phyloP scores from a whole-genome alignment of 495 filamentous ascomycete species.

The Glonium stellatum region DNA sequence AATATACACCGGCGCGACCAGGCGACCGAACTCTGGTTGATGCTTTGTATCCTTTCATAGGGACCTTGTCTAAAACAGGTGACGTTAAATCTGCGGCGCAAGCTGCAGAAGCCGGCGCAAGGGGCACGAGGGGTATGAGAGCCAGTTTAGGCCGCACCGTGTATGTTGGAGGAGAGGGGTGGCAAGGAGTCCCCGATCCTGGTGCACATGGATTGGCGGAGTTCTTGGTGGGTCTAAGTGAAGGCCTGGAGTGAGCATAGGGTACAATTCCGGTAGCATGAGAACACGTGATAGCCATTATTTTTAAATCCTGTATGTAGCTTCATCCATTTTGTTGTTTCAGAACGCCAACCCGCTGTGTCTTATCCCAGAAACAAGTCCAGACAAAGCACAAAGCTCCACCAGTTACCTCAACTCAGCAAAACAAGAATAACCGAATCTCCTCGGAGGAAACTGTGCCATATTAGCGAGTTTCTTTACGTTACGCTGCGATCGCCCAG shows the following conservation, averaged over 20 bases:
- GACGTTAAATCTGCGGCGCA: slow-evolving; percentile 64
- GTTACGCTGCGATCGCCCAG: not conserved
- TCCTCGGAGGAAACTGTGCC: slow-evolving; percentile 76
- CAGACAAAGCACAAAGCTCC: not conserved
- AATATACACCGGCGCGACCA: slow-evolving; percentile 82
- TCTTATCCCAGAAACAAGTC: not conserved
- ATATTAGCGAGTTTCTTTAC: not conserved
- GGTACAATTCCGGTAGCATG: not conserved
- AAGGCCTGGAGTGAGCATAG: slow-evolving; percentile 36
- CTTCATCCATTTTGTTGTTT: not conserved
- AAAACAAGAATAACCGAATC: slow-evolving; percentile 92
- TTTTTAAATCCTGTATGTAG: not conserved
- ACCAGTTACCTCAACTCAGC: slow-evolving; percentile 54
- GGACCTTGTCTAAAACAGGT: slow-evolving; percentile 54
- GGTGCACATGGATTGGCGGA: slow-evolving; percentile 78
- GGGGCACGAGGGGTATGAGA: slow-evolving; percentile 83
- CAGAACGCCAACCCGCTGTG: slow-evolving; percentile 1
- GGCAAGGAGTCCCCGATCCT: slow-evolving; percentile 79
- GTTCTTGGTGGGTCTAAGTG: slow-evolving; percentile 73
- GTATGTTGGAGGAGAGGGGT: slow-evolving; percentile 82
- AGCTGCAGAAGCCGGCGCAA: slow-evolving; percentile 68
- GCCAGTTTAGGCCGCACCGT: slow-evolving; percentile 82
- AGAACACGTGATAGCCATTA: not conserved
- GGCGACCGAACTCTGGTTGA: slow-evolving; percentile 91
- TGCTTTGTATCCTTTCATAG: slow-evolving; percentile 79